Base-by-base conservation (phyloP, 352 stramenopile species). In the Globisporangium echinulatum region DNA sequence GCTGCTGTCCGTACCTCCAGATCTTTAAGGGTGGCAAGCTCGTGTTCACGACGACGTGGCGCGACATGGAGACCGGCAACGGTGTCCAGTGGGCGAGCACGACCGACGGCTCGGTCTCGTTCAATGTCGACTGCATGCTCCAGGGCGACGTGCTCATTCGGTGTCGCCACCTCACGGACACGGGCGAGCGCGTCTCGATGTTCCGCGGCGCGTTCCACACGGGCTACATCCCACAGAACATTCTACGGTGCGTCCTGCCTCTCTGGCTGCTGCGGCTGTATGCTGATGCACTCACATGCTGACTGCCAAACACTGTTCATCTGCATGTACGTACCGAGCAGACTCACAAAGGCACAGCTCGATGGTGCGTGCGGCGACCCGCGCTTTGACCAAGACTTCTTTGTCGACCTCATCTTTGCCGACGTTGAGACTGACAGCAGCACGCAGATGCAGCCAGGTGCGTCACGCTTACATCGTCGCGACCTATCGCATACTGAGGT, bases 151-250 rank as follows among this genome's bases (percentile, higher is more conserved):
- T 99, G 55, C 72, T 99, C 8, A 80, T 99, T 36, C 94, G 96
- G 42, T 98, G 96, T 74, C 88, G 96, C 42, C 96, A 99, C 66
- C 70, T 98, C 14, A 98, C 91, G 17, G 80, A 93, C 59, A 64
- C 74, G 56, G 85, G 87, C 36, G 77, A 96, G 68, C 80, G 94
- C 0, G 76, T 98, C 48, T 97, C 83, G 13, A 99, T 99, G 94
- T 99, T 99, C 71, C 89, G 97, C 55, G 95, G 93, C 8, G 96
- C 93, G 13, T 98, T 99, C 69, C 96, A 99, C 77, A 99, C 96
- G n/a, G 96, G 97, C 3, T 99, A 99, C 68, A 96, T 98, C 47
- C 94, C 95, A 5, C 86, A 96, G 40, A 94, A 95, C 17, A 97
- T 99, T 50, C 72, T 99, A 51, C 72, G 96, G 72, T 93, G 75